These are phyloP conservation scores for Alternaria viburni DNA, from an alignment of 2,329 filamentous ascomycete genomes.

Conservation along the genomic window DNA sequence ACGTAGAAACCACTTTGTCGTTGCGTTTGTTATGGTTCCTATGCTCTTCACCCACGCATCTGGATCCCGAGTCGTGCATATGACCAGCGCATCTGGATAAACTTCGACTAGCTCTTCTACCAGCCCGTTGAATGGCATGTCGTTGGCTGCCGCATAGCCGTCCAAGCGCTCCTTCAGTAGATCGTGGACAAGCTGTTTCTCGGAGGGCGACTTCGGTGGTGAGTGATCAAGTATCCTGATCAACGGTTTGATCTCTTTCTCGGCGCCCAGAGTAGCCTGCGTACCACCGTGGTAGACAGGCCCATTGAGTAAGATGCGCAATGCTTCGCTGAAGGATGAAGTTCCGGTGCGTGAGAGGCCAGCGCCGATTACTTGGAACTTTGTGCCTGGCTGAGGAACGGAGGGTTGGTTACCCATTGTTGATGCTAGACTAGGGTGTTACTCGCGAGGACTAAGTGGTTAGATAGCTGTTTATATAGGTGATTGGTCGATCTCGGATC, in stretches of 20 bases:
- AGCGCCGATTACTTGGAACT: constrained; percentile 53
- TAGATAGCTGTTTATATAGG: neutral
- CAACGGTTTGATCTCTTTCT: constrained; percentile 24
- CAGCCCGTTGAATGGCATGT: constrained; percentile 53
- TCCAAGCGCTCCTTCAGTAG: constrained; percentile 43
- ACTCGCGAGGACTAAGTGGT: neutral
- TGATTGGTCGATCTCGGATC: neutral
- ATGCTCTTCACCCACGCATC: constrained; percentile 33
- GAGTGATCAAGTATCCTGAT: constrained; percentile 30
- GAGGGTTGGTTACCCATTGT: constrained; percentile 29
- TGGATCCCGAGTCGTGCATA: constrained; percentile 39
- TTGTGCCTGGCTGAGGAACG: constrained; percentile 20
- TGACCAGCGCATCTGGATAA: constrained; percentile 58
- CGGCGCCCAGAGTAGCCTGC: constrained; percentile 32
- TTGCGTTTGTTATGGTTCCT: constrained; percentile 7
- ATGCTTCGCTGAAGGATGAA: constrained; percentile 57
- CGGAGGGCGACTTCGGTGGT: constrained; percentile 8
- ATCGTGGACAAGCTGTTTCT: constrained; percentile 2
- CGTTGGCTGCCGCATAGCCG: constrained; percentile 57
- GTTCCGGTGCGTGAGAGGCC: constrained; percentile 58
- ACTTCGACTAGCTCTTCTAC: constrained; percentile 56
- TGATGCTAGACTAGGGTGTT: neutral
- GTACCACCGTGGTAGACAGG: constrained; percentile 60
- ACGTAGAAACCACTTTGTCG: constrained; percentile 22
- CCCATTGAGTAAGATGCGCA: constrained; percentile 56